Conservation (phyloP, 805 yeast species). For the Candida krabiensis region DNA sequence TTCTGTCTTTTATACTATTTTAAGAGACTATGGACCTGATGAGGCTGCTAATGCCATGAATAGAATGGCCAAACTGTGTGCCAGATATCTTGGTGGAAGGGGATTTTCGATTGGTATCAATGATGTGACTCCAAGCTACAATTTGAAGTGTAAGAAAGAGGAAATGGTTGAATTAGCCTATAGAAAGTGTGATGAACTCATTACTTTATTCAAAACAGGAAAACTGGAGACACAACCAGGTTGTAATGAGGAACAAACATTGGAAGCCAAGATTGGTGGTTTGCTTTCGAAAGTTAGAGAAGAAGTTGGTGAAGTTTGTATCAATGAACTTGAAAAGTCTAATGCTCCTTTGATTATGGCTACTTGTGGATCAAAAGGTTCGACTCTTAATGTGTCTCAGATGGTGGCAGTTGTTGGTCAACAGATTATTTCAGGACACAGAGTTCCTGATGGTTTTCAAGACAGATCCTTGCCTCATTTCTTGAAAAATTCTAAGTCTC, state of each 20-base stretch:
- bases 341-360: slow-evolving; percentile 99
- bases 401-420: slow-evolving; percentile 99
- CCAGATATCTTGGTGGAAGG: slow-evolving; percentile 88
- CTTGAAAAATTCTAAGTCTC: slow-evolving; percentile 92
- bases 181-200: slow-evolving; percentile 86
- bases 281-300: slow-evolving; percentile 95
- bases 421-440: slow-evolving; percentile 96
- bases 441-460: slow-evolving; percentile 99
- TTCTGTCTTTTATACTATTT: slow-evolving; percentile 91
- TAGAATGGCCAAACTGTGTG: slow-evolving; percentile 98
- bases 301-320: slow-evolving; percentile 98
- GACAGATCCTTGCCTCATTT: slow-evolving; percentile 98
- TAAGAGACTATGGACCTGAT: slow-evolving; percentile 95
- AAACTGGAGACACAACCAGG: slow-evolving; percentile 98
- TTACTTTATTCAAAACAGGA: slow-evolving; percentile 74
- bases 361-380: slow-evolving; percentile 98
- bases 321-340: slow-evolving; percentile 80
- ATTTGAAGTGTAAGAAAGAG: slow-evolving; percentile 77
- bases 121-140: slow-evolving; percentile 92
- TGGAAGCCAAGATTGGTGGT: slow-evolving; percentile 98
- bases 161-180: slow-evolving; percentile 89
- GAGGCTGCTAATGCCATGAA: slow-evolving; percentile 97
- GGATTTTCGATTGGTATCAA: slow-evolving; percentile 97
- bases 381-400: slow-evolving; percentile 95
- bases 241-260: slow-evolving; percentile 96